A percentile compares a stretch with the other conserved stretches of the same genome.
These are phyloP conservation scores for Suillus subalutaceus DNA, from an alignment of 768 basidiomycete species.

Conservation along the genomic window DNA sequence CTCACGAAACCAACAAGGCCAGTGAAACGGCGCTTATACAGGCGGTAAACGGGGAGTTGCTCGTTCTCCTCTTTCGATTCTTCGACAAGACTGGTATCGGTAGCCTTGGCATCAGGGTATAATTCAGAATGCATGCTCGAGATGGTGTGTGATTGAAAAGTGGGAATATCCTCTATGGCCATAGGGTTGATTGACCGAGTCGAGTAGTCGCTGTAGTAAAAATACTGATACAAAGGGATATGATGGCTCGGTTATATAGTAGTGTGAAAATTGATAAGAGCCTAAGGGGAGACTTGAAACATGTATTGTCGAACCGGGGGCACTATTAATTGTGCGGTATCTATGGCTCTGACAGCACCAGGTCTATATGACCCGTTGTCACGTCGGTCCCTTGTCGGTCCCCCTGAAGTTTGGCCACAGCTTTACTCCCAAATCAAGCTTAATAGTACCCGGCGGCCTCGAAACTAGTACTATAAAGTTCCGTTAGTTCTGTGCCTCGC, in stretches of 20 bases:
- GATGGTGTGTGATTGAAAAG: neutral
- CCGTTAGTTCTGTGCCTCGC: too few relatives aligned
- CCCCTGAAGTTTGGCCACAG: neutral
- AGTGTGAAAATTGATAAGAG: too few relatives aligned
- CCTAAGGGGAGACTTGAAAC: neutral
- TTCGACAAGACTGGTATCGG: neutral
- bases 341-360: neutral
- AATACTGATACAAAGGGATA: neutral
- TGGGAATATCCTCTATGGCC: neutral
- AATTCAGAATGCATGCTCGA: neutral
- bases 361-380: too few relatives aligned
- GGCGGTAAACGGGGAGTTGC: constrained; percentile 42
- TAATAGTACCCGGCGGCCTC: neutral
- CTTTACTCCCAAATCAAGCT: neutral
- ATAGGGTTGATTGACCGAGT: neutral
- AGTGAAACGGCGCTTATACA: constrained; percentile 71
- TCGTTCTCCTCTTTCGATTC: neutral
- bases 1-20: constrained; percentile 65
- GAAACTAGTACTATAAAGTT: too few relatives aligned
- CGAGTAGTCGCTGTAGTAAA: neutral
- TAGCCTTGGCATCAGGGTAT: neutral
- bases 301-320: neutral
- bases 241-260: neutral
- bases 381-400: too few relatives aligned
- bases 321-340: neutral